These are phyloP conservation scores for Arabidopsis lyrata DNA, from an alignment of 441 rosid species.

Conservation along the genomic window DNA sequence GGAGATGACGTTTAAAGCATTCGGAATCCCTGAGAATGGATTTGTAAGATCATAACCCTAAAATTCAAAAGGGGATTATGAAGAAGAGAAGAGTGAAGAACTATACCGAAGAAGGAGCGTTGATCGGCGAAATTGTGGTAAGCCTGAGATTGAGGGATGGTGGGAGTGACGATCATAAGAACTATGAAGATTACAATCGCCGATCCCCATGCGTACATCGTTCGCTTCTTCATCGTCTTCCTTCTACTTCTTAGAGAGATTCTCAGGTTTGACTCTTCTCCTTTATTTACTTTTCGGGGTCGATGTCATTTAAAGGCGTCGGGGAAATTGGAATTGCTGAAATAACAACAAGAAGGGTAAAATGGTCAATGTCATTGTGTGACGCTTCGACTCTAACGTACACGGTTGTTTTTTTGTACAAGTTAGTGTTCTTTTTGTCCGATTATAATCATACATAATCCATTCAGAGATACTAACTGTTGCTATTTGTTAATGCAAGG, in stretches of 20 bases:
- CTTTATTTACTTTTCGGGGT: background rate
- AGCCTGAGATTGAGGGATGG: slow-evolving; percentile 79
- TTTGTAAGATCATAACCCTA: slow-evolving; percentile 1
- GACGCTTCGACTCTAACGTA: background rate
- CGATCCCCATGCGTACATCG: slow-evolving; percentile 65
- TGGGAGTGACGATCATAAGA: slow-evolving; percentile 86
- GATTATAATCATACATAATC: too few species aligned
- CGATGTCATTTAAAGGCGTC: slow-evolving; percentile 3
- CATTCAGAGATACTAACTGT: too few species aligned
- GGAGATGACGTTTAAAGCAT: slow-evolving; percentile 75
- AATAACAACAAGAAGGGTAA: background rate
- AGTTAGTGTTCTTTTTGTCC: background rate
- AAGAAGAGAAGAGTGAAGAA: background rate
- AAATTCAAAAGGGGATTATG: background rate
- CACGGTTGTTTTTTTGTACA: background rate
- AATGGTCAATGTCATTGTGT: background rate
- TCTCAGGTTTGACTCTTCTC: slow-evolving; percentile 36
- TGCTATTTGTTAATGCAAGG: background rate
- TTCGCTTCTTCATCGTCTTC: slow-evolving; percentile 60
- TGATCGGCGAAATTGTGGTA: slow-evolving; percentile 95
- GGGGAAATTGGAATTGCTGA: background rate
- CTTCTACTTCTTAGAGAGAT: slow-evolving; percentile 19
- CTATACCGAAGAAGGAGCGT: slow-evolving; percentile 73
- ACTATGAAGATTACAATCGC: slow-evolving; percentile 69
- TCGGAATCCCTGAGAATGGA: slow-evolving; percentile 80